Evolutionary conservation across 2,329 filamentous ascomycete genomes (phyloP), one percentile per base, ranked within the genome.

Genomic region (Colletotrichum tabaci): DNA sequence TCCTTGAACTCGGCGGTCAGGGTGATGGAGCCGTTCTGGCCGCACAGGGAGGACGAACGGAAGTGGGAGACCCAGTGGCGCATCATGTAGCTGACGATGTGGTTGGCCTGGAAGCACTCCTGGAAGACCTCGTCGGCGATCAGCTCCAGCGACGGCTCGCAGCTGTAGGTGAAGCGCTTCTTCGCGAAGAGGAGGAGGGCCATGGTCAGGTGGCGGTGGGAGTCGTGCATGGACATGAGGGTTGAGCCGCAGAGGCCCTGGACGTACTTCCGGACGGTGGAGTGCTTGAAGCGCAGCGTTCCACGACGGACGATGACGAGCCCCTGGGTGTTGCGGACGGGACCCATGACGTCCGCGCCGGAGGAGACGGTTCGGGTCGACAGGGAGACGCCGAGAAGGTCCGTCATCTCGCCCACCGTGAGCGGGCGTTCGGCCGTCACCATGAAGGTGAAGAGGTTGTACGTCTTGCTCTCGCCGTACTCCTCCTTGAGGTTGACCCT

Each of bases 21-120:
- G 2, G 67, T 66, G 4, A 83, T 67, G 30, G 79, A 74, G 7
- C 77, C 80, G 16, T 77, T 76, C 0, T 74, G 49, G 2, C 73
- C 75, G n/a, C 77, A 73, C 1, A 81, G 75, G 0, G 80, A 79
- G 0, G 82, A 82, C 4, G 75, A 73, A 8, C 77, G 77, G 73
- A 84, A 80, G 73, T 84, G 82, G 1, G 75, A 49, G 23, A 80
- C 72, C 82, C 82, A 84, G 73, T 81, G 77, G 4, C 74, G 72
- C 66, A 83, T 77, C 52, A 80, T 78, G 58, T 83, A 83, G 10
- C 77, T 74, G 12, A 83, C 75, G 8, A 83, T 74, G 3, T 74
- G 74, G 52, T 82, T 76, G 4, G 75, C 74, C 10, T 73, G 62
- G 21, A 82, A 76, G 1, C 77, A 66, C 1, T 75, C 71, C 2